Base-by-base conservation (phyloP, 2,329 filamentous ascomycete genomes). In the Neofusicoccum ribis region DNA sequence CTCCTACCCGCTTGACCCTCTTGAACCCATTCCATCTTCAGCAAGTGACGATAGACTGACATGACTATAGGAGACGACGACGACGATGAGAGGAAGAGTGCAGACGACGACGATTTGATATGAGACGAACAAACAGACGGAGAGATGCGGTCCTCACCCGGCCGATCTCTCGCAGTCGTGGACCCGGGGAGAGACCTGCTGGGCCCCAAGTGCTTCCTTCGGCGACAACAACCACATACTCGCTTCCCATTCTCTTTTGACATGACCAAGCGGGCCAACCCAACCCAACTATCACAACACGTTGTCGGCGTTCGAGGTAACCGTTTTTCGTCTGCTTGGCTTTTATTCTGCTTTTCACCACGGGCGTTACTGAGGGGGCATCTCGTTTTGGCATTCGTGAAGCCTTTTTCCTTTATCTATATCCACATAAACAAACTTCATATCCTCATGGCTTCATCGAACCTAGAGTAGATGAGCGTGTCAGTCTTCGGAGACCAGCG, bases 41-140 rank as follows among this genome's bases (percentile, higher is more conserved):
- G 27, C 15, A 62, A 15, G n/a, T 39, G 31, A 43, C 2, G 15
- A 36, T 14, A 50, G 20, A 17, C 37, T 62, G 46, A 62, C 44
- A 12, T 15, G 44, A 39, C 20, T 12, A 5, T 41, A 62, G 59
- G 36, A 49, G 27, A 39, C 43, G 23, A 50, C 20, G 37, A 39
- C 39, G 27, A 39, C 43, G 47, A 50, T 8, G 37, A 39, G 27
- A 50, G 7, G 47, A 50, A 50, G 47, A 17, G 15, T 15, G 11
- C n/a, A 50, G 27, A 34, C 0, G 39, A 49, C 27, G 59, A 50
- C 14, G 43, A 61, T 11, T 9, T 12, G 15, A 34, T 37, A 47
- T 31, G 56, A 60, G 43, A 60, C 56, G 56, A 60, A 60, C 43
- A 60, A 60, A 41, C 41, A 60, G 56, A 60, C 56, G 56, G 56